Base-by-base conservation (phyloP, 768 basidiomycete genomes). In the Coprinopsis cinerea region DNA sequence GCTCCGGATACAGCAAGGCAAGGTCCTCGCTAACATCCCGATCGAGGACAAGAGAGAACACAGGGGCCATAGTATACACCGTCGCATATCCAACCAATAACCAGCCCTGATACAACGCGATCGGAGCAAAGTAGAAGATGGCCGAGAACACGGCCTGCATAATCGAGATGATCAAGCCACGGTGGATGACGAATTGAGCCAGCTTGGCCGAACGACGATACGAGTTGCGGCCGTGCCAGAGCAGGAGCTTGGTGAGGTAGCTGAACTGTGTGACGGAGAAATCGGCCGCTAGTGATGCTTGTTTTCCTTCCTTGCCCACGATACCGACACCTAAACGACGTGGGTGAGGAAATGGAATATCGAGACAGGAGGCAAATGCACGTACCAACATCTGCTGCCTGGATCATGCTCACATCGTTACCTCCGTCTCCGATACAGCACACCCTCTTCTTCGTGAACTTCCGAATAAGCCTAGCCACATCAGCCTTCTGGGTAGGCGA, bases 351-450 rank as follows among this genome's bases (percentile, higher is more conserved):
- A 24, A 44, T 28, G 43, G 30, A 32, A 32, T 32, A 7, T 32
- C 23, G 35, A 24, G 15, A 36, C 18, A 15, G 17, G 35, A 48
- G 14, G 25, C 17, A 22, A 37, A 20, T 40, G 36, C 10, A 82
- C 92, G 63, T 42, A 92, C 93, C 95, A 51, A 99, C 93, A 60
- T 98, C 92, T 2, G 96, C 96, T 1, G 96, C 96, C 61, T 98
- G 96, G 53, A 99, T 99, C 96, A 99, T 99, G 64, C 90, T 92
- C 54, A 99, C 96, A 63, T 99, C 96, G 64, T 99, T 99, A 3
- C 96, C 96, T 27, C 96, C 96, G 68, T 99, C 96, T 1, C 96
- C 96, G 51, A 98, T 98, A 62, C 96, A 98, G 65, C 95, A 98
- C 0, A 99, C 95, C 0, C 95, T 82, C 66, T 97, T 98, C 69